Evolutionary conservation across 768 basidiomycete genomes (phyloP), one percentile per base, ranked within the genome.

Genomic region (Mycena albidolilacea): DNA sequence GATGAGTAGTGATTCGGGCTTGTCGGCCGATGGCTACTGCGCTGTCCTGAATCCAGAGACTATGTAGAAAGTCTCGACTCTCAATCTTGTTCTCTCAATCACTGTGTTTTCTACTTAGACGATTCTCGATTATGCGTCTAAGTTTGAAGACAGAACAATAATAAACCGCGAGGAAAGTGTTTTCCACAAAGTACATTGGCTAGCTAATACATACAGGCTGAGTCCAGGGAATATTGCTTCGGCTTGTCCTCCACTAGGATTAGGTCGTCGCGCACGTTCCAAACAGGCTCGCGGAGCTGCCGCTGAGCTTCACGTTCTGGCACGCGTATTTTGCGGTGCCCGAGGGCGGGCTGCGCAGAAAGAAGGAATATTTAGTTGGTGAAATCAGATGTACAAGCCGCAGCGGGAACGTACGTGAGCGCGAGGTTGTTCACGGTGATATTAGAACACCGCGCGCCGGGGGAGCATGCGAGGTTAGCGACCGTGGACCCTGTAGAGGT

Each of bases 401-500:
- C 60, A 14, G 60, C 39, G 7, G 23, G 41, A 7, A 82, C 86
- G 69, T 71, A 89, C 89, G 84, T 77, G 7, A 89, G 84, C 12
- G 75, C 76, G n/a, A 89, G 73, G 62, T 87, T 79, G 71, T 86
- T 84, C 19, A 89, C 84, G 60, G 83, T 87, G 75, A 90, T 84
- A 67, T 88, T 75, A 37, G 77, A 83, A 82, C 89, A 90, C 23
- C 88, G 85, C 44, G 82, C 83, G 72, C 84, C 89, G 0, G 88
- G 89, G 8, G 90, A 91, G 78, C 91, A 93, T 39, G 84, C 81
- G 54, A 92, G 81, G 15, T 83, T 82, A 5, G 89, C 90, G 1
- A 92, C 90, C 6, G 85, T 84, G 8, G 86, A 80, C 14, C 87
- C 85, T 0, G 89, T 89, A 0, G 87, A 87, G 6, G 89, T 90